Percentiles rank a stretch among this genome's conserved stretches.
These are phyloP conservation scores for Tulasnella sp. DNA, from an alignment of 768 basidiomycete genomes.

Conservation along the genomic window DNA sequence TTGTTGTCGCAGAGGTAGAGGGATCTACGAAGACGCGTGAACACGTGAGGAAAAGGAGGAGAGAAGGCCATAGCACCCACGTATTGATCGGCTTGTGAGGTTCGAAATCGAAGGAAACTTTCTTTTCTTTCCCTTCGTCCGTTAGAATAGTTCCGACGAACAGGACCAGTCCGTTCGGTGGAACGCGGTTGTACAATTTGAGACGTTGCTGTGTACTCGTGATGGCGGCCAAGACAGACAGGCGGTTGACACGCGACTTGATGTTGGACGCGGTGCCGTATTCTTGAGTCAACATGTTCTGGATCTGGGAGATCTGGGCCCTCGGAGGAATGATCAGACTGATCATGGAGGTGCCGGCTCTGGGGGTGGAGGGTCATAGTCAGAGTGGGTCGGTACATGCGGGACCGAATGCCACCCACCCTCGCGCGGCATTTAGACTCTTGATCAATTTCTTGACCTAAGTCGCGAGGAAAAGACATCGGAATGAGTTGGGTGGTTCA, in stretches of 20 bases:
- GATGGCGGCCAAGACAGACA: constrained; percentile 96
- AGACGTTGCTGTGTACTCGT: constrained; percentile 96
- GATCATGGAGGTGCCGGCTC: constrained; percentile 98
- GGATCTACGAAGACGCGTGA: constrained; percentile 52
- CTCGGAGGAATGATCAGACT: constrained; percentile 95
- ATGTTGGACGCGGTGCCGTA: constrained; percentile 99
- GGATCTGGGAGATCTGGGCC: constrained; percentile 92
- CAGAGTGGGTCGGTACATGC: constrained; percentile 20
- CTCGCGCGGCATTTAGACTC: constrained; percentile 91
- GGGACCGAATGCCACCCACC: constrained; percentile 45
- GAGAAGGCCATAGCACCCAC: constrained; percentile 46
- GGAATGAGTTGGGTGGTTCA: not conserved
- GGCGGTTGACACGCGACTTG: constrained; percentile 96
- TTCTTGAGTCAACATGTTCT: constrained; percentile 96
- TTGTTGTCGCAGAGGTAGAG: constrained; percentile 99
- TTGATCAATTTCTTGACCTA: constrained; percentile 98
- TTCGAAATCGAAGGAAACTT: constrained; percentile 96
- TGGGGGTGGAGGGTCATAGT: constrained; percentile 36
- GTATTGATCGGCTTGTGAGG: constrained; percentile 99
- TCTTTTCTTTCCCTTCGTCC: constrained; percentile 99
- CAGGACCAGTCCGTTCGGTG: constrained; percentile 93
- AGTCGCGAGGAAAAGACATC: not conserved
- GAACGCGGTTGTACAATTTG: constrained; percentile 94
- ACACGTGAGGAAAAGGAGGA: not conserved
- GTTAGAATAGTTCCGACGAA: constrained; percentile 98